Conservation (phyloP, 176 grass and related monocot genomes). For the Zoysia japonica region DNA sequence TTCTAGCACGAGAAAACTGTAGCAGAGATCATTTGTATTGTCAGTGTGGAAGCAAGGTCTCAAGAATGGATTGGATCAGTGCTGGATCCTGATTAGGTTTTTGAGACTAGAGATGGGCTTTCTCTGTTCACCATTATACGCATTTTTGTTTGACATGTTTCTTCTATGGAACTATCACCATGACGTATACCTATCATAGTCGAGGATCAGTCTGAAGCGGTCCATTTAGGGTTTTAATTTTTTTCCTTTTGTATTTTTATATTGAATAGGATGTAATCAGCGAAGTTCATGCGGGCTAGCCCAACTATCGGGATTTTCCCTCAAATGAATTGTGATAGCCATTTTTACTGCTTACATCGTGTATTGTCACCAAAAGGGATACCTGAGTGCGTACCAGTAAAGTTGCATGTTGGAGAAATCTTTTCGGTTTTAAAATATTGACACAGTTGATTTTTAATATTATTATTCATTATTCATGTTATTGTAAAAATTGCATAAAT, state of each 20-base stretch:
- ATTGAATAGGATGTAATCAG: slow-evolving; percentile 42
- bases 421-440: no score
- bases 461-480: no score
- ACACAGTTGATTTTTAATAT: no score
- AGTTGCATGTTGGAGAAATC: no score
- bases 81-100: slow-evolving; percentile 42
- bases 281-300: slow-evolving; percentile 25
- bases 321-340: background rate
- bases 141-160: slow-evolving; percentile 34
- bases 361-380: background rate
- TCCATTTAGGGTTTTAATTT: background rate
- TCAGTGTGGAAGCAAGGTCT: slow-evolving; percentile 26
- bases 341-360: background rate
- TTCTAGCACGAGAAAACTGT: background rate
- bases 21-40: slow-evolving; percentile 17
- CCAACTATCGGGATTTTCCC: background rate
- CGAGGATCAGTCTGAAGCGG: slow-evolving; percentile 32
- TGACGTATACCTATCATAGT: slow-evolving; percentile 47
- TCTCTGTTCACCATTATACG: slow-evolving; percentile 23
- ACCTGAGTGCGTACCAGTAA: no score
- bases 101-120: slow-evolving; percentile 26
- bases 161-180: slow-evolving; percentile 8
- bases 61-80: slow-evolving; percentile 31
- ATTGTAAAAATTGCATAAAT: no score
- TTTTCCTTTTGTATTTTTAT: background rate